A percentile compares a stretch with the other conserved stretches of the same genome.
Conservation (phyloP, 768 basidiomycete genomes). For the Lentinus tigrinus region DNA sequence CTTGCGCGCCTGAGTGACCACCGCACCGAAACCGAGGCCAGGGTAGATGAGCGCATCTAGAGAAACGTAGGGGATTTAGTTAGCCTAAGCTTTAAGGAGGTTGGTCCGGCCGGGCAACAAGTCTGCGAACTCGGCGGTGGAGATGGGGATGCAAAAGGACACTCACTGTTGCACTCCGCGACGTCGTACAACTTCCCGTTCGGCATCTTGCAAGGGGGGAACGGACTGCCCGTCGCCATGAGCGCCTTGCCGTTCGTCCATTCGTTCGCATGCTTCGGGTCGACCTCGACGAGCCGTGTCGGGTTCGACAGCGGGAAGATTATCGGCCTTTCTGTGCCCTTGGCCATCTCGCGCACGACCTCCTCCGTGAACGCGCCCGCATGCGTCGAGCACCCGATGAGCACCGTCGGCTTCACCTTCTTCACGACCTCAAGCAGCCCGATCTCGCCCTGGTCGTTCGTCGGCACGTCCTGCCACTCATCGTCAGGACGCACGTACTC, state of each 20-base stretch:
- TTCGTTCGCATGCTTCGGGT: conserved; percentile 64
- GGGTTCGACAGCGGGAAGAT: conserved; percentile 87
- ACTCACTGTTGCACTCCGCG: conserved; percentile 69
- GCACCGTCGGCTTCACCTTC: conserved; percentile 71
- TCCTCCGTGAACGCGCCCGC: conserved; percentile 78
- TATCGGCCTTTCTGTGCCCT: conserved; percentile 69
- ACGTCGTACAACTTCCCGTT: conserved; percentile 67
- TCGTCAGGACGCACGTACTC: conserved; percentile 59
- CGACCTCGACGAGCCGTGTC: conserved; percentile 70
- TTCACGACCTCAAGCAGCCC: conserved; percentile 68
- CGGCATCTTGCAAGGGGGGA: conserved; percentile 67
- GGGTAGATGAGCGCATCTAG: conserved; percentile 79
- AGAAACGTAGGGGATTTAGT: neutral
- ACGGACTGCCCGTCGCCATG: conserved; percentile 83
- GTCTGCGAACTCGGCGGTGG: neutral
- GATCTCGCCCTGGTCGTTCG: conserved; percentile 42
- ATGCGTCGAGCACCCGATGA: conserved; percentile 83
- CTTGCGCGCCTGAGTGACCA: conserved; percentile 58
- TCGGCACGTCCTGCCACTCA: conserved; percentile 47
- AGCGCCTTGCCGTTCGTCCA: conserved; percentile 83
- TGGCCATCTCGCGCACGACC: conserved; percentile 66
- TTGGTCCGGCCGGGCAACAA: too few species aligned
- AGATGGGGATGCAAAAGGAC: neutral
- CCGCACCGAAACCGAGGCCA: conserved; percentile 79
- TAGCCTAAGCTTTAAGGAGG: neutral